Percentiles rank a stretch among this genome's conserved stretches.
phyloP scores from a whole-genome alignment of 2,329 filamentous ascomycete species.

The Myriangium duriaei region DNA sequence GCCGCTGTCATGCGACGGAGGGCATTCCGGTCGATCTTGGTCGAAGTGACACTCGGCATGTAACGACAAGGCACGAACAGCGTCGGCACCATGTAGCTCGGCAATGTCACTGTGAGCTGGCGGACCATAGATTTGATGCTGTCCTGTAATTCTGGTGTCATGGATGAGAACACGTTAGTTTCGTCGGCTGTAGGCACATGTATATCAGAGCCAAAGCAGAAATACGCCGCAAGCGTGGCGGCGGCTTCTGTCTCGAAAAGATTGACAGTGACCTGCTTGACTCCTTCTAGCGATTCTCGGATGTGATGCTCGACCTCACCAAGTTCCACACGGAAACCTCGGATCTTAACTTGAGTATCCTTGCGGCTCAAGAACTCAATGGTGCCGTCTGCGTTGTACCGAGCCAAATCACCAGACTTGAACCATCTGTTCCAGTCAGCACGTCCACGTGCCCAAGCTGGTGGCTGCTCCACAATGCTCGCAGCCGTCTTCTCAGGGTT shows the following conservation, averaged over 20 bases:
- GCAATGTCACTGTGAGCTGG: constrained; percentile 54
- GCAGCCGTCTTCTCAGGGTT: constrained; percentile 17
- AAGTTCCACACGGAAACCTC: constrained; percentile 85
- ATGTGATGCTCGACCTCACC: constrained; percentile 83
- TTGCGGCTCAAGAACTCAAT: constrained; percentile 64
- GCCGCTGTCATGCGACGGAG: neutral
- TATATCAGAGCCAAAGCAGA: constrained; percentile 53
- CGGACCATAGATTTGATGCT: constrained; percentile 47
- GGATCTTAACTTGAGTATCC: constrained; percentile 84
- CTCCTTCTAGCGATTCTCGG: constrained; percentile 52
- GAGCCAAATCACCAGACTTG: constrained; percentile 72
- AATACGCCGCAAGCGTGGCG: neutral
- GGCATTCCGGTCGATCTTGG: constrained; percentile 19
- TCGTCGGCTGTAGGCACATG: constrained; percentile 10
- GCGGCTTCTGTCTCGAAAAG: constrained; percentile 54
- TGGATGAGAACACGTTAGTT: constrained; percentile 25
- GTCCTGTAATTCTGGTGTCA: constrained; percentile 50
- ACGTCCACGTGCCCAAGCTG: constrained; percentile 12
- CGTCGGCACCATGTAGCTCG: constrained; percentile 83
- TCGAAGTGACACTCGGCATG: constrained; percentile 42
- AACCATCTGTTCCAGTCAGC: constrained; percentile 55
- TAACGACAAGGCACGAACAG: constrained; percentile 59
- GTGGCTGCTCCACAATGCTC: constrained; percentile 20
- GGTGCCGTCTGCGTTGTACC: constrained; percentile 54
- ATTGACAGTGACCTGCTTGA: constrained; percentile 64